Evolutionary conservation across 75 land plant genomes (phyloP).

Genomic region (Cryptomeria japonica): DNA sequence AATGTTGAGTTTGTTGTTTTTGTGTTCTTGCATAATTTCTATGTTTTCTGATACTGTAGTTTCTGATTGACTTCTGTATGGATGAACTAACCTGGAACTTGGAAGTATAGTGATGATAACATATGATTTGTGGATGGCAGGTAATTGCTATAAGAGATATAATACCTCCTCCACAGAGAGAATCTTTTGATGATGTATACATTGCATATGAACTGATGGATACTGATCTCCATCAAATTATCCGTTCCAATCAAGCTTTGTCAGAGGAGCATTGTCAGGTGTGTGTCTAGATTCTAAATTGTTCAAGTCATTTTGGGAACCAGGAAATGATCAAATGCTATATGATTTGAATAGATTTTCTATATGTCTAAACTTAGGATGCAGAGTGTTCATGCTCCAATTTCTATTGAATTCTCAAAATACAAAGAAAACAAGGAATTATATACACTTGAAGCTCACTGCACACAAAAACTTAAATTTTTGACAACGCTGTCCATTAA

Average conservation of each 20-base stretch:
- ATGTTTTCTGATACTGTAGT: background rate
- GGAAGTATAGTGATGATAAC: background rate
- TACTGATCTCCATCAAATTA: slow-evolving; percentile 63
- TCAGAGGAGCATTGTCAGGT: slow-evolving; percentile 77
- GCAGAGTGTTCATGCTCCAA: background rate
- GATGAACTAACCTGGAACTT: background rate
- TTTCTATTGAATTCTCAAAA: background rate
- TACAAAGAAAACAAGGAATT: background rate
- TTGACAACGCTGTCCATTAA: background rate
- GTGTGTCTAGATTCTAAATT: slow-evolving; percentile 8
- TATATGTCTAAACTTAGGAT: background rate
- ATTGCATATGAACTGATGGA: slow-evolving; percentile 63
- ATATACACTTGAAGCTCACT: background rate
- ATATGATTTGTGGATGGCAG: slow-evolving; percentile 22
- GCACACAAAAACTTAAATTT: background rate
- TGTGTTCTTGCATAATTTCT: background rate
- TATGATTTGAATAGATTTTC: background rate
- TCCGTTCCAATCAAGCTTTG: slow-evolving; percentile 59
- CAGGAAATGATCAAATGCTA: background rate
- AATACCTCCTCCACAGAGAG: slow-evolving; percentile 50
- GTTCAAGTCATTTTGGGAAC: slow-evolving; percentile 1
- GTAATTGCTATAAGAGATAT: slow-evolving; percentile 66
- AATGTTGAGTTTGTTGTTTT: background rate
- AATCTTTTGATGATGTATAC: slow-evolving; percentile 59
- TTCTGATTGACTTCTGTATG: background rate